Conservation (phyloP, 2,329 filamentous ascomycete species). For the Teratosphaeria zuluensis region DNA sequence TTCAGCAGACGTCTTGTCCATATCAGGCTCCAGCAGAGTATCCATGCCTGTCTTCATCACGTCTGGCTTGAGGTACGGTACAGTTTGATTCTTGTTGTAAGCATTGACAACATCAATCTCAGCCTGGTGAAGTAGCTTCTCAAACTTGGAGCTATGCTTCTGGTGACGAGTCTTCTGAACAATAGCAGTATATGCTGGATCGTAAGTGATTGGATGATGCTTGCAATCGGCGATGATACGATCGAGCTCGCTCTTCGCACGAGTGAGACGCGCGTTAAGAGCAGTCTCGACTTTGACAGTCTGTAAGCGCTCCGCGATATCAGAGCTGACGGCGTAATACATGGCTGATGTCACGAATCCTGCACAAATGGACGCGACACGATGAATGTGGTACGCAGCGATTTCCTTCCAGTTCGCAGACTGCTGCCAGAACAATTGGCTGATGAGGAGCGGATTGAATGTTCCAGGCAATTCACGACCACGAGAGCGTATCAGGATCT, state of each 20-base stretch:
- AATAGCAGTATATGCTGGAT: conserved; percentile 28
- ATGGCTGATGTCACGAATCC: conserved; percentile 29
- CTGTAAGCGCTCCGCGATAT: conserved; percentile 30
- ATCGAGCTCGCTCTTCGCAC: conserved; percentile 32
- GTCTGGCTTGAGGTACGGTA: conserved; percentile 1
- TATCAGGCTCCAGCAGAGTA: conserved; percentile 18
- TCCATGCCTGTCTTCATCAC: conserved; percentile 22
- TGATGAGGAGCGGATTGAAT: conserved; percentile 51
- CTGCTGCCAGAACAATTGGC: conserved; percentile 52
- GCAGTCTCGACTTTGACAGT: conserved; percentile 31
- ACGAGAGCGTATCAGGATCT: conserved; percentile 42
- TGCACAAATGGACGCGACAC: conserved; percentile 25
- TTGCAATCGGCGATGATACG: conserved; percentile 40
- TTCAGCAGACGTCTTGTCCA: conserved; percentile 24
- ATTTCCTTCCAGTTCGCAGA: conserved; percentile 44
- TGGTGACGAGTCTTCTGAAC: conserved; percentile 24
- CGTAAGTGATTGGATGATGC: conserved; percentile 29
- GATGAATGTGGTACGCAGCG: conserved; percentile 27
- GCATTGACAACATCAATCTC: conserved; percentile 1
- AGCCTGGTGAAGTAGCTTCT: conserved; percentile 5
- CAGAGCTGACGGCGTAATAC: conserved; percentile 28
- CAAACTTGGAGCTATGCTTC: conserved; percentile 7
- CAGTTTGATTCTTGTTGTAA: not conserved
- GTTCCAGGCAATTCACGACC: conserved; percentile 51
- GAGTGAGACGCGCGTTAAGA: conserved; percentile 28